A percentile compares a stretch with the other conserved stretches of the same genome.
Evolutionary conservation across 768 basidiomycete genomes (phyloP).

Genomic region (Mycena kentingensis): DNA sequence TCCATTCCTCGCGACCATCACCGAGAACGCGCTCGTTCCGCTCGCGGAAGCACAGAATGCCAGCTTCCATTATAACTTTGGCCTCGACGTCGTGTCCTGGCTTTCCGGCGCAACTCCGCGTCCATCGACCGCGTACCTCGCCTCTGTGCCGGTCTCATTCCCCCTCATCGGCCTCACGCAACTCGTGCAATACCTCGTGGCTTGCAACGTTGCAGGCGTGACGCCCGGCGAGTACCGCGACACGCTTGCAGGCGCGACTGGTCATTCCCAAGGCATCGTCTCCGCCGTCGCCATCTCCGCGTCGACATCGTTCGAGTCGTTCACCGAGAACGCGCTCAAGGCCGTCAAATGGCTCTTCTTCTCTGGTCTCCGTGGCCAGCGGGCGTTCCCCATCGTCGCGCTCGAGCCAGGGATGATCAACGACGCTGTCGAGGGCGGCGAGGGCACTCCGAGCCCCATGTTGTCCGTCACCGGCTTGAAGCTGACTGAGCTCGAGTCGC

Average conservation of each 20-base stretch:
- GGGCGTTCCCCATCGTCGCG: conserved; percentile 90
- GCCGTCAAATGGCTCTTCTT: conserved; percentile 92
- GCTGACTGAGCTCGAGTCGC: conserved; percentile 73
- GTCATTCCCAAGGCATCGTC: conserved; percentile 96
- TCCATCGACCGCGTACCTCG: conserved; percentile 83
- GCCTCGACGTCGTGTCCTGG: conserved; percentile 85
- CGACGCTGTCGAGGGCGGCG: conserved; percentile 88
- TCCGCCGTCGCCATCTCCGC: conserved; percentile 90
- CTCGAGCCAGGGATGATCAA: conserved; percentile 86
- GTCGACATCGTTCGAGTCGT: conserved; percentile 73
- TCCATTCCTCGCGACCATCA: conserved; percentile 65
- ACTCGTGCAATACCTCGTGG: conserved; percentile 87
- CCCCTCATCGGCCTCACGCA: conserved; percentile 97
- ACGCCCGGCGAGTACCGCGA: conserved; percentile 80
- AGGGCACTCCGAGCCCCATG: conserved; percentile 94
- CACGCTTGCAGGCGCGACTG: conserved; percentile 83
- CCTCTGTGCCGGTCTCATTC: conserved; percentile 90
- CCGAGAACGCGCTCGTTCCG: conserved; percentile 67
- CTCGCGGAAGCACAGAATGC: conserved; percentile 63
- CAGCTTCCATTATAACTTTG: conserved; percentile 72
- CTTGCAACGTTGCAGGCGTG: conserved; percentile 72
- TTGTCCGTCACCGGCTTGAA: conserved; percentile 82
- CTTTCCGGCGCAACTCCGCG: conserved; percentile 68
- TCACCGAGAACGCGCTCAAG: conserved; percentile 75
- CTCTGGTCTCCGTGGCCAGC: conserved; percentile 89